phyloP scores from a whole-genome alignment of 2,329 filamentous ascomycete species.

The Pseudohalonectria lignicola region DNA sequence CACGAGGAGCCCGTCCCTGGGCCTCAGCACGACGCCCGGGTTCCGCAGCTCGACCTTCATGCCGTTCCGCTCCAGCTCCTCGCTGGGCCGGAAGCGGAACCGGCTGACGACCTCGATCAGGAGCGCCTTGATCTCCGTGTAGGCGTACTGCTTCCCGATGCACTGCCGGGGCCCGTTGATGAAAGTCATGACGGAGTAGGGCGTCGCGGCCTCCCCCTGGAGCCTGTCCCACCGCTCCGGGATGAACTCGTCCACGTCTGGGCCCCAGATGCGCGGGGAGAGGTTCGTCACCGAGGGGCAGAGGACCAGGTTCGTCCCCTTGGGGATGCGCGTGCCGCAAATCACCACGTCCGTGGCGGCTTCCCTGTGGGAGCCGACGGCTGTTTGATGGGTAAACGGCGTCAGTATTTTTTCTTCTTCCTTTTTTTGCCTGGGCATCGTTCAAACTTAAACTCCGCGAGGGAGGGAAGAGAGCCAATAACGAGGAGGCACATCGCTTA shows the following conservation, averaged over 20 bases:
- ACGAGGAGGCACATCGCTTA: slow-evolving; percentile 10
- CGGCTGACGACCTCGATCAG: slow-evolving; percentile 10
- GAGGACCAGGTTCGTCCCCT: slow-evolving; percentile 12
- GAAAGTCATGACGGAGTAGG: slow-evolving; percentile 23
- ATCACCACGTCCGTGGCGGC: slow-evolving; percentile 10
- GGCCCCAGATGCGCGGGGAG: slow-evolving; percentile 14
- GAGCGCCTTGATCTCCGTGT: slow-evolving; percentile 14
- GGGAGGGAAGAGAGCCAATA: not conserved
- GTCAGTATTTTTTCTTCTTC: not conserved
- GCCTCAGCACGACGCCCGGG: slow-evolving; percentile 3
- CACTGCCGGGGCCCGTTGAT: slow-evolving; percentile 24
- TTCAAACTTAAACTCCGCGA: too few species aligned
- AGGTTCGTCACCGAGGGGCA: slow-evolving; percentile 9
- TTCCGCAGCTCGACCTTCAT: not conserved
- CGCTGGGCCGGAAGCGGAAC: slow-evolving; percentile 5
- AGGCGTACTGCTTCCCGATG: slow-evolving; percentile 20
- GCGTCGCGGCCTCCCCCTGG: slow-evolving; percentile 11
- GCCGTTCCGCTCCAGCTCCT: not conserved
- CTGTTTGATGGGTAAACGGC: not conserved
- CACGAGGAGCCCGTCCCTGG: not conserved
- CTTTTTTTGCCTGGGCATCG: too few species aligned
- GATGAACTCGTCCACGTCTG: slow-evolving; percentile 11
- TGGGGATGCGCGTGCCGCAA: slow-evolving; percentile 12
- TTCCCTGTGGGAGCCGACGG: slow-evolving; percentile 6
- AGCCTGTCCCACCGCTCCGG: slow-evolving; percentile 14